Conservation (phyloP, 257 asterid genomes). For the Solanum commersonii region DNA sequence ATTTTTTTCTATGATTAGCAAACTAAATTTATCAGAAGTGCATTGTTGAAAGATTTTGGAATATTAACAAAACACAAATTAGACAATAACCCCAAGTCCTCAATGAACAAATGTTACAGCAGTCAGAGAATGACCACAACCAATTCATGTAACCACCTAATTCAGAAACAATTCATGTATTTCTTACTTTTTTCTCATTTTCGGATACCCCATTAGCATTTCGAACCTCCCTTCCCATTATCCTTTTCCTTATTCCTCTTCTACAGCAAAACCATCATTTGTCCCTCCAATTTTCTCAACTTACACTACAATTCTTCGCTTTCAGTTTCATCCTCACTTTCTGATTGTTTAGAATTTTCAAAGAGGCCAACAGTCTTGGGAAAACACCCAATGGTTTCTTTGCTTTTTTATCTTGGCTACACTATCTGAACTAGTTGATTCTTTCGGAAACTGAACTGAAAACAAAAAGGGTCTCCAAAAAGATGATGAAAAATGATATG, state of each 20-base stretch:
- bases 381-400: constrained; percentile 24
- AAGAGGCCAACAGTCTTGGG: constrained; percentile 35
- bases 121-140: background rate
- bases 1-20: background rate
- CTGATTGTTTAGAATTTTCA: constrained; percentile 3
- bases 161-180: constrained; percentile 20
- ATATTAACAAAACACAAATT: background rate
- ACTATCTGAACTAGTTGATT: background rate
- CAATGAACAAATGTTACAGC: background rate
- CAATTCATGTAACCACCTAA: background rate
- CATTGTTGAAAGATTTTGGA: background rate
- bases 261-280: constrained; percentile 22
- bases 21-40: background rate
- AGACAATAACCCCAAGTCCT: background rate
- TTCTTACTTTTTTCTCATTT: background rate
- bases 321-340: constrained; percentile 1
- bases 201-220: background rate
- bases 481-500: constrained; percentile 9
- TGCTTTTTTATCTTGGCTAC: background rate
- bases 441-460: constrained; percentile 13
- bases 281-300: constrained; percentile 38
- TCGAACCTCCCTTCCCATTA: background rate
- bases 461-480: constrained; percentile 25
- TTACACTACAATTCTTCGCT: constrained; percentile 14
- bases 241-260: background rate